Evolutionary conservation across 768 basidiomycete genomes (phyloP).

Genomic region (Lactarius sp.): DNA sequence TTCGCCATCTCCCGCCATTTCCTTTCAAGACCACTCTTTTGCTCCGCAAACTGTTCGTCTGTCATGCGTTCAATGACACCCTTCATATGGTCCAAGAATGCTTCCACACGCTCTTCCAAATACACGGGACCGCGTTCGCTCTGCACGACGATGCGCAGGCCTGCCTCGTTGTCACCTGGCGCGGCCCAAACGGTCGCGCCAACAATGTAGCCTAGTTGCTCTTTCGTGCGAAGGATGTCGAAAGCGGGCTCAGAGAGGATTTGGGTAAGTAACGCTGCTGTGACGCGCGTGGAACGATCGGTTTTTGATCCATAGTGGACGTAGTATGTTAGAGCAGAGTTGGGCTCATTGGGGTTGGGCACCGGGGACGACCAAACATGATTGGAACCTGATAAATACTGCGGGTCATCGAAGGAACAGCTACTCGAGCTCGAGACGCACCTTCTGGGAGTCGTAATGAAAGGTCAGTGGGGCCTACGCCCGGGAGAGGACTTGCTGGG

Average conservation of each 20-base stretch:
- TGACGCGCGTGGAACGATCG: constrained; percentile 61
- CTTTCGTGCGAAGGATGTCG: constrained; percentile 84
- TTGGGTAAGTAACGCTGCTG: constrained; percentile 67
- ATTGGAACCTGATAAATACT: constrained; percentile 52
- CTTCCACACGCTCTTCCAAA: constrained; percentile 84
- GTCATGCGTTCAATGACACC: constrained; percentile 61
- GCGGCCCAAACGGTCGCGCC: constrained; percentile 52
- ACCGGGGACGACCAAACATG: constrained; percentile 60
- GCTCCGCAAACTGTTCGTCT: constrained; percentile 68
- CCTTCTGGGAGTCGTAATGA: constrained; percentile 68
- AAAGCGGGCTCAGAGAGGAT: constrained; percentile 91
- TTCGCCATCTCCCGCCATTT: constrained; percentile 84
- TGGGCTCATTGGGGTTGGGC: constrained; percentile 80
- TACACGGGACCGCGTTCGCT: constrained; percentile 77
- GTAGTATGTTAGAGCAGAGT: constrained; percentile 84
- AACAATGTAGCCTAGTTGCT: constrained; percentile 95
- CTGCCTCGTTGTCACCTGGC: constrained; percentile 62
- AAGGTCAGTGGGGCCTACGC: constrained; percentile 45
- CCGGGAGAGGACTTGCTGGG: constrained; percentile 47
- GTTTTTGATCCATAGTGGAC: constrained; percentile 67
- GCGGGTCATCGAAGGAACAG: neutral
- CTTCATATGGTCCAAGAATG: constrained; percentile 77
- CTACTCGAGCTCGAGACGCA: constrained; percentile 30
- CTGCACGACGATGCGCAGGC: constrained; percentile 82
- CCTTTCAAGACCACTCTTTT: constrained; percentile 70